phyloP scores from a whole-genome alignment of 2,329 filamentous ascomycete genomes.

The Fusarium poae region DNA sequence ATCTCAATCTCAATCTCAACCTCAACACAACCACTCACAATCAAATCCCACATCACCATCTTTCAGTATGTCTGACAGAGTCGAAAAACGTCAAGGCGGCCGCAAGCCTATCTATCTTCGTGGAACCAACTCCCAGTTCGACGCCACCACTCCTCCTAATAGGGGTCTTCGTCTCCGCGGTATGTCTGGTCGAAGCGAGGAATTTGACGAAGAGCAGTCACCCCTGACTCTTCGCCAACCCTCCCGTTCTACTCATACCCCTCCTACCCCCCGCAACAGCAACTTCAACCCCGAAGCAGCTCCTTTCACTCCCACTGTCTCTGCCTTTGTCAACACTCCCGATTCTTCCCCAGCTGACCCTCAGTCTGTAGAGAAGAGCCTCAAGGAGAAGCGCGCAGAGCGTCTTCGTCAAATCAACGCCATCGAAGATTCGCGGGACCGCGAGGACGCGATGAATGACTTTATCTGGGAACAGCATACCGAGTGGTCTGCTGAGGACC shows the following conservation, averaged over 20 bases:
- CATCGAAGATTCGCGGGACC: conserved; percentile 6
- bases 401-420: neutral
- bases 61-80: conserved; percentile 1
- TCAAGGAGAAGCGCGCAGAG: neutral
- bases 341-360: neutral
- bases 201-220: neutral
- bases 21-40: neutral
- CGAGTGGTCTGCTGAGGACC: neutral
- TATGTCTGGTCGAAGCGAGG: neutral
- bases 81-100: neutral
- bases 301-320: neutral
- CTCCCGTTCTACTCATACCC: neutral
- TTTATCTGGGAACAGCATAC: neutral
- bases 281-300: neutral
- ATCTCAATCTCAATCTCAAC: neutral
- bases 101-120: neutral
- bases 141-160: too few species aligned
- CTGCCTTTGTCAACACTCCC: neutral
- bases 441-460: neutral
- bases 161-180: neutral
- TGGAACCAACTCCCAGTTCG: neutral
- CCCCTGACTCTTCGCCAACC: neutral
- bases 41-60: neutral
- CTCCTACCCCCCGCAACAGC: neutral
- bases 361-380: neutral